Evolutionary conservation across 176 grass and related monocot genomes (phyloP), one percentile per base, ranked within the genome.

Genomic region (Phoenix dactylifera): DNA sequence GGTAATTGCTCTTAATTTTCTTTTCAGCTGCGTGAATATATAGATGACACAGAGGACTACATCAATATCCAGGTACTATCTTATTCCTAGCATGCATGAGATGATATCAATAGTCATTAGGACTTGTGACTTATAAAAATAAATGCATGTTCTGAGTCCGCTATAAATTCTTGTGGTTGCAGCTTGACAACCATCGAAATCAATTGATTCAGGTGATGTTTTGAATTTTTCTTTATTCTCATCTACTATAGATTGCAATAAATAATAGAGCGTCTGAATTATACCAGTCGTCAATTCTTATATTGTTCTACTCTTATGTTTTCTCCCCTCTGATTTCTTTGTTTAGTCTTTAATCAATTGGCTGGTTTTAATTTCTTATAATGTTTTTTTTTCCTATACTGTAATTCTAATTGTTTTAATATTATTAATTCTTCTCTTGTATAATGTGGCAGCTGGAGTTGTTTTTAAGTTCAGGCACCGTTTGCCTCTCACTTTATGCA

Each of bases 141-240:
- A 20, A 44, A 12, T 44, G 35, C 35, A 9, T 44, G 7, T 35
- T 64, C 26, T 44, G 61, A 49, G 60, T 20, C 24, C 29, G 44
- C 5, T 77, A 44, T 28, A 55, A 29, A 7, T 29, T 30, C 57
- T 19, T 74, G 29, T 55, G 24, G 22, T 58, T 66, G 67, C 79
- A 98, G 94, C 94, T 98, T 66, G 94, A 93, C 61, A 98, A 98
- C 71, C 94, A 93, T 70, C 88, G 94, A 80, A 98, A 98, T 85
- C 94, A 93, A 75, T 88, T 98, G 74, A 98, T 98, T 86, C 94
- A 98, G 94, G 94, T 98, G 73, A 72, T 55, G 24, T 62, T 12
- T 15, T 23, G 54, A 44, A 39, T 19, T 67, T 62, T 25, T 12
- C 62, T 23, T 7, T n/a, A 12, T 52, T 60, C 7, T 6, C 52